Percentiles rank a stretch among this genome's conserved stretches.
phyloP scores from a whole-genome alignment of 75 land plant genomes.

The Chamaecyparis obtusa region DNA sequence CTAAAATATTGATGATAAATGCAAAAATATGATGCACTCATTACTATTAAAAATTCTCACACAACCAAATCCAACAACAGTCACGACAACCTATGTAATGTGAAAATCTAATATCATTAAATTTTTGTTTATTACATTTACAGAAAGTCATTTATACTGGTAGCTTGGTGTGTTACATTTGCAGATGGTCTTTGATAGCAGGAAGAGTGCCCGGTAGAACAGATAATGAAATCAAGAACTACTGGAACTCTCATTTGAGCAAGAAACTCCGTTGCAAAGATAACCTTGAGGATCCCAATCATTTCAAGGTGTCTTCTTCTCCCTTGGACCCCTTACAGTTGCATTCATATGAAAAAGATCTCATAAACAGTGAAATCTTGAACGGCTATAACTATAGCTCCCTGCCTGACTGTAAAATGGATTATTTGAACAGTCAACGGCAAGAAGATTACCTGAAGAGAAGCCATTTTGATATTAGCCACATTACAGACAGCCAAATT shows the following conservation, averaged over 20 bases:
- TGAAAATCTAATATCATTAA: too few relatives aligned
- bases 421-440: background rate
- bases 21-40: too few relatives aligned
- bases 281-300: background rate
- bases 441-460: background rate
- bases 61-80: too few relatives aligned
- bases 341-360: background rate
- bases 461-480: background rate
- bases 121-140: too few relatives aligned
- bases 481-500: background rate
- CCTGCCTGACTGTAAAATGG: background rate
- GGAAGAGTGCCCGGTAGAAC: slow-evolving; percentile 1
- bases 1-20: too few relatives aligned
- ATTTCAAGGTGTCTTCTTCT: background rate
- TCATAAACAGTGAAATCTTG: background rate
- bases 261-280: background rate
- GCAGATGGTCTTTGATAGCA: background rate
- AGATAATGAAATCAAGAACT: background rate
- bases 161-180: background rate
- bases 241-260: background rate
- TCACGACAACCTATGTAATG: too few relatives aligned
- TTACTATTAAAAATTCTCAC: too few relatives aligned
- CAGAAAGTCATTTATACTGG: too few relatives aligned
- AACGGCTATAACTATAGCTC: background rate
- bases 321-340: background rate